A percentile compares a stretch with the other conserved stretches of the same genome.
Evolutionary conservation across 148 eudicot genomes (phyloP).

Genomic region (Agrostemma githago): DNA sequence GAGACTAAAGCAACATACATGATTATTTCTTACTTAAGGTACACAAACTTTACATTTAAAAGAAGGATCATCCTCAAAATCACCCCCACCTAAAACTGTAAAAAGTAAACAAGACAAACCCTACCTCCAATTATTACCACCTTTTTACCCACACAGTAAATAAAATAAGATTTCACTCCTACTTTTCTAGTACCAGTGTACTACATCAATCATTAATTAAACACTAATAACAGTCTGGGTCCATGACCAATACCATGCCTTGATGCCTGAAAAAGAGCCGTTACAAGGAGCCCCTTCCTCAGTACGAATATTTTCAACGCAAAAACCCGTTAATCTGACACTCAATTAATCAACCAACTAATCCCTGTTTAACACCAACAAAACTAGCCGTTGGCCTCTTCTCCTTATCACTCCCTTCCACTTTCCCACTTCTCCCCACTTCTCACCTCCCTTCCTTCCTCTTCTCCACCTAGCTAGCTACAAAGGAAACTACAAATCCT

Average conservation of each 20-base stretch:
- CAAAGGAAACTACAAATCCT: not conserved
- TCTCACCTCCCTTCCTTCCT: slow-evolving; percentile 9
- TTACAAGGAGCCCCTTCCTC: not conserved
- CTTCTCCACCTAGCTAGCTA: not conserved
- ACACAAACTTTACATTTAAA: not conserved
- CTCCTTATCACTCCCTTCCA: slow-evolving; percentile 18
- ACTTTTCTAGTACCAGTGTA: not conserved
- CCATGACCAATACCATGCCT: not conserved
- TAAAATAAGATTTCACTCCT: too few species aligned
- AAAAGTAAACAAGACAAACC: not conserved
- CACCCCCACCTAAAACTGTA: slow-evolving; percentile 3
- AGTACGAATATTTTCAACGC: slow-evolving; percentile 25
- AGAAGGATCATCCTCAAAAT: slow-evolving; percentile 14
- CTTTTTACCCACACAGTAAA: slow-evolving; percentile 4
- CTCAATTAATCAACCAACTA: not conserved
- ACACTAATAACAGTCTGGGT: not conserved
- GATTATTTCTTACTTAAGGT: not conserved
- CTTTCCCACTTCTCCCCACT: slow-evolving; percentile 13
- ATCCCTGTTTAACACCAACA: slow-evolving; percentile 8
- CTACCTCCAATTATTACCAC: slow-evolving; percentile 10
- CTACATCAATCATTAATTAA: not conserved
- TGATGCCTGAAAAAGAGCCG: slow-evolving; percentile 12
- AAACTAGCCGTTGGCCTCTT: slow-evolving; percentile 42
- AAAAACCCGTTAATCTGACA: slow-evolving; percentile 30
- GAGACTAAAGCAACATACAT: not conserved